A percentile compares a stretch with the other conserved stretches of the same genome.
Evolutionary conservation across 2,329 filamentous ascomycete genomes (phyloP).

Genomic region (Scolecobasidium constrictum): DNA sequence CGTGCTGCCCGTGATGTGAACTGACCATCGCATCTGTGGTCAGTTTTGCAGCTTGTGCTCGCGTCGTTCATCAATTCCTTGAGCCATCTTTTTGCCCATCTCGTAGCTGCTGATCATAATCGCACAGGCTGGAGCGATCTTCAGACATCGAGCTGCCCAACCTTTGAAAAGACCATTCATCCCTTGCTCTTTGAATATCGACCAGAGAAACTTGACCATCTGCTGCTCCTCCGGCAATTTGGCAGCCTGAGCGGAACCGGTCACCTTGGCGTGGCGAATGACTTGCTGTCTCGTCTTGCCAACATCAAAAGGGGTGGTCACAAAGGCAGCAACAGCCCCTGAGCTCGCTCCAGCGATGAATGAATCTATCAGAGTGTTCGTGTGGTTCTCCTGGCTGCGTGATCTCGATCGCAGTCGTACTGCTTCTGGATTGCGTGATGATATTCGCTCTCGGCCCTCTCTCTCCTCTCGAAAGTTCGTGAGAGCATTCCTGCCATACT

Average conservation of each 20-base stretch:
- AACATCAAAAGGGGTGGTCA: constrained; percentile 94
- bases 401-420: constrained; percentile 25
- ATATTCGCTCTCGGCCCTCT: constrained; percentile 12
- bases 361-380: constrained; percentile 73
- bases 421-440: constrained; percentile 21
- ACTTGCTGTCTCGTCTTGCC: constrained; percentile 94
- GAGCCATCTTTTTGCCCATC: constrained; percentile 81
- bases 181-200: constrained; percentile 84
- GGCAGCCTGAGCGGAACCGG: constrained; percentile 28
- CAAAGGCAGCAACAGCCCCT: constrained; percentile 72
- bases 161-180: constrained; percentile 73
- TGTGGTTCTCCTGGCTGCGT: constrained; percentile 58
- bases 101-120: constrained; percentile 99
- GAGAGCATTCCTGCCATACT: constrained; percentile 62
- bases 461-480: constrained; percentile 49
- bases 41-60: too few relatives aligned
- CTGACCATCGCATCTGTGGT: too few relatives aligned
- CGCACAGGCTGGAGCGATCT: constrained; percentile 90
- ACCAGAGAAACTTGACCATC: constrained; percentile 76
- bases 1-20: too few relatives aligned
- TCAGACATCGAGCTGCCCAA: constrained; percentile 83
- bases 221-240: constrained; percentile 59
- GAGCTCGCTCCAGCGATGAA: constrained; percentile 78
- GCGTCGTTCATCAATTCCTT: constrained; percentile 66
- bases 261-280: constrained; percentile 47